phyloP scores from a whole-genome alignment of 202 grass and related monocot species.

The Schoenoplectus triqueter region DNA sequence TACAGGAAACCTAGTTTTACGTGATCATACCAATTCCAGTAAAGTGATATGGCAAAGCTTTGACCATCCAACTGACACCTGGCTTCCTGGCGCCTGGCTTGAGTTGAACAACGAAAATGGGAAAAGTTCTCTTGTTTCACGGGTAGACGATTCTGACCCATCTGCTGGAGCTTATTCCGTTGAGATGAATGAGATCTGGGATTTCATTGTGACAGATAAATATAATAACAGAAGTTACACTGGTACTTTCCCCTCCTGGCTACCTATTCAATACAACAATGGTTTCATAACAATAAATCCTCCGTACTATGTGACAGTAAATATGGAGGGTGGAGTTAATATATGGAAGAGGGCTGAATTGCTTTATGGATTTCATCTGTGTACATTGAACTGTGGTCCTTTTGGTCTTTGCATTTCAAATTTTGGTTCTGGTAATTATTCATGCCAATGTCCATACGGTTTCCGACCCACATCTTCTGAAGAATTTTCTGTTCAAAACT shows the following conservation, averaged over 20 bases:
- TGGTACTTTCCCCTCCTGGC: constrained; percentile 53
- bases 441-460: constrained; percentile 45
- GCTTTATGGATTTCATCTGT: constrained; percentile 36
- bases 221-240: neutral
- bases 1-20: constrained; percentile 45
- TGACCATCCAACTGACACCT: constrained; percentile 16
- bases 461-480: constrained; percentile 45
- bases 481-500: constrained; percentile 46
- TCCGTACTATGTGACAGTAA: constrained; percentile 40
- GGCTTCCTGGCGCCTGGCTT: constrained; percentile 33
- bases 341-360: constrained; percentile 53
- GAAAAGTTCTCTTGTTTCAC: neutral
- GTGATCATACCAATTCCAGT: neutral
- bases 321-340: constrained; percentile 45
- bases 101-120: neutral
- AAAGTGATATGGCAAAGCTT: constrained; percentile 30
- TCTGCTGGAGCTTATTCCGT: neutral
- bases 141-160: neutral
- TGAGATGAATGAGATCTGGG: neutral
- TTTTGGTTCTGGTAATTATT: neutral
- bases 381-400: constrained; percentile 38
- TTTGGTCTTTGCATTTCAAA: constrained; percentile 49
- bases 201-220: neutral
- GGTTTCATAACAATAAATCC: constrained; percentile 40
- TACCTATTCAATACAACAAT: constrained; percentile 46